Conservation (phyloP, 345 rosid species). For the Pistacia atlantica region DNA sequence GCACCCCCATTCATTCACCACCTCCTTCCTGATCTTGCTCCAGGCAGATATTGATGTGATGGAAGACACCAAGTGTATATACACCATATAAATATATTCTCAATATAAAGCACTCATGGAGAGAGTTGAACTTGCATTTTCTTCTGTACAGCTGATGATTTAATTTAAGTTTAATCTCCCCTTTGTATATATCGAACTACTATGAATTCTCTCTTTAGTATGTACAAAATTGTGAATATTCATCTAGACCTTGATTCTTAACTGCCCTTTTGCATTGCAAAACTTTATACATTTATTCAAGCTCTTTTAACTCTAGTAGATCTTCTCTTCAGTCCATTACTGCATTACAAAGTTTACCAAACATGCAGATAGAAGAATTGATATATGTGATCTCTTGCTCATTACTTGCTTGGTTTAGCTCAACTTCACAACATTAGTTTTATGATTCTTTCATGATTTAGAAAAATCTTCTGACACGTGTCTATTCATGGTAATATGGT, state of each 20-base stretch:
- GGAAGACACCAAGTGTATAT: conserved; percentile 63
- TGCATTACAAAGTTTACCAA: neutral
- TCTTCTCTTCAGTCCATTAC: neutral
- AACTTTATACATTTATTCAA: neutral
- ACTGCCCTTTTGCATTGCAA: neutral
- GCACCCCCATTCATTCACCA: conserved; percentile 65
- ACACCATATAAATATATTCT: conserved; percentile 12
- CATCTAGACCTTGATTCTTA: neutral
- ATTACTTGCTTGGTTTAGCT: no score
- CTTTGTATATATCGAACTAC: conserved; percentile 31
- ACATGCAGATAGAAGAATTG: neutral
- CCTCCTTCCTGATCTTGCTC: conserved; percentile 87
- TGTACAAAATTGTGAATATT: conserved; percentile 25
- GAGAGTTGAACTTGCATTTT: conserved; percentile 33
- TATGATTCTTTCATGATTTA: neutral
- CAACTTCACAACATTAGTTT: neutral
- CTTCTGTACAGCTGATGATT: conserved; percentile 50
- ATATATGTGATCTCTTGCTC: neutral
- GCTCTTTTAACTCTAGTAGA: neutral
- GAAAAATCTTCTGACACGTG: neutral
- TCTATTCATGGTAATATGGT: no score
- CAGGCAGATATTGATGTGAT: conserved; percentile 71
- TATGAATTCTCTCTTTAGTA: conserved; percentile 8
- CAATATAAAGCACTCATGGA: conserved; percentile 15
- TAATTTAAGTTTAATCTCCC: conserved; percentile 37